These are phyloP conservation scores for Paspalum vaginatum DNA, from an alignment of 176 grass and related monocot species.

Conservation along the genomic window DNA sequence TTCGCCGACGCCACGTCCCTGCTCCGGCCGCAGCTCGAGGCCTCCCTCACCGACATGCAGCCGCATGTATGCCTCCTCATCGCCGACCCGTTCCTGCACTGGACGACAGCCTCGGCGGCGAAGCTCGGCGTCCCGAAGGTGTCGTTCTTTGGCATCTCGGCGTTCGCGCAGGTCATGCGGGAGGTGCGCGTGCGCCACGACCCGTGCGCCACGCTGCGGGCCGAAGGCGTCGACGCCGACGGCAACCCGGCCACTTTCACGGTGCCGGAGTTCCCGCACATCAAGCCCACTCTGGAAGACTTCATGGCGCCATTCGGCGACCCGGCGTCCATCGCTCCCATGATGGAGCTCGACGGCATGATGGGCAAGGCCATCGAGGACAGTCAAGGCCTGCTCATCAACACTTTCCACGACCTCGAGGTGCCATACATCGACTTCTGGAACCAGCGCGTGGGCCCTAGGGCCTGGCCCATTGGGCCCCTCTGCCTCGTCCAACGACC, in stretches of 20 bases:
- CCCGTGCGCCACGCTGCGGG: conserved; percentile 37
- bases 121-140: conserved; percentile 48
- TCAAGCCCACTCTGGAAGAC: conserved; percentile 55
- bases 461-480: conserved; percentile 49
- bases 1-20: conserved; percentile 37
- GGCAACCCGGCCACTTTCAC: conserved; percentile 43
- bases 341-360: conserved; percentile 48
- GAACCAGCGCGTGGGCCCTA: not conserved
- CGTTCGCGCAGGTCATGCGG: conserved; percentile 42
- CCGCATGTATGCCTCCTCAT: conserved; percentile 49
- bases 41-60: conserved; percentile 22
- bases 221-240: conserved; percentile 5
- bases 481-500: conserved; percentile 42
- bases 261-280: conserved; percentile 58
- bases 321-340: conserved; percentile 36
- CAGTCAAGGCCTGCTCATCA: conserved; percentile 45
- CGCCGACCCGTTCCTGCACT: conserved; percentile 60
- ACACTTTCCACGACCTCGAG: conserved; percentile 66
- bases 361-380: not conserved
- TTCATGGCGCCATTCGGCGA: conserved; percentile 61
- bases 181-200: conserved; percentile 26
- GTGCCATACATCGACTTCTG: conserved; percentile 47
- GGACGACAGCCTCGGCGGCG: conserved; percentile 42
- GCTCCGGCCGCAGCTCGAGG: conserved; percentile 49
- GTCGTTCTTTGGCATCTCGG: conserved; percentile 50